Percentiles rank a stretch among this genome's conserved stretches.
phyloP scores from a whole-genome alignment of 2,329 filamentous ascomycete genomes.

The Rhinocladiella mackenziei region DNA sequence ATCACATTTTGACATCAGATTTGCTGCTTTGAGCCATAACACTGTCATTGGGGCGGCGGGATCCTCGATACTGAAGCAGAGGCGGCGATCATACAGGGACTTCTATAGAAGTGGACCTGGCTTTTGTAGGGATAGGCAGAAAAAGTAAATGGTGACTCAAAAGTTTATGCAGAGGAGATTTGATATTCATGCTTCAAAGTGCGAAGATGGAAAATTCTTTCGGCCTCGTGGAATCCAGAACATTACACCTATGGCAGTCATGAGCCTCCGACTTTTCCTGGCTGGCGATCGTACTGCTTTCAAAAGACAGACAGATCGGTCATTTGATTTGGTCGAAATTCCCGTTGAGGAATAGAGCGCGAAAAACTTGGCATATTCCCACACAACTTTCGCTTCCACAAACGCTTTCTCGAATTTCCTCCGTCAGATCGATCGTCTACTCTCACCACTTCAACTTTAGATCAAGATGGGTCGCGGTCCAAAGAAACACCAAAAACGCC shows the following conservation, averaged over 20 bases:
- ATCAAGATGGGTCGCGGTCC: conserved; percentile 55
- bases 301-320: conserved; percentile 9
- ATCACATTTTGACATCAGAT: conserved; percentile 90
- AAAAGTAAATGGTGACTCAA: too few relatives aligned
- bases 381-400: conserved; percentile 3
- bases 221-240: too few relatives aligned
- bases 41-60: conserved; percentile 95
- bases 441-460: conserved; percentile 14
- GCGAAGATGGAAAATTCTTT: too few relatives aligned
- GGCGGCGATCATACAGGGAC: conserved; percentile 84
- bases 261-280: too few relatives aligned
- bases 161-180: too few relatives aligned
- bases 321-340: background rate
- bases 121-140: background rate
- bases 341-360: background rate
- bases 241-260: too few relatives aligned
- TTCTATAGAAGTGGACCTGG: conserved; percentile 50
- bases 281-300: too few relatives aligned
- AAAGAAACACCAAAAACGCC: conserved; percentile 99
- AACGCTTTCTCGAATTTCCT: conserved; percentile 4
- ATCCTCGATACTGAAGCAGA: conserved; percentile 94
- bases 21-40: conserved; percentile 87
- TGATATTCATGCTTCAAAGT: too few relatives aligned
- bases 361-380: conserved; percentile 11
- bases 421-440: too few relatives aligned